These are phyloP conservation scores for Macrolepiota dolichaula DNA, from an alignment of 768 basidiomycete genomes.

Conservation along the genomic window DNA sequence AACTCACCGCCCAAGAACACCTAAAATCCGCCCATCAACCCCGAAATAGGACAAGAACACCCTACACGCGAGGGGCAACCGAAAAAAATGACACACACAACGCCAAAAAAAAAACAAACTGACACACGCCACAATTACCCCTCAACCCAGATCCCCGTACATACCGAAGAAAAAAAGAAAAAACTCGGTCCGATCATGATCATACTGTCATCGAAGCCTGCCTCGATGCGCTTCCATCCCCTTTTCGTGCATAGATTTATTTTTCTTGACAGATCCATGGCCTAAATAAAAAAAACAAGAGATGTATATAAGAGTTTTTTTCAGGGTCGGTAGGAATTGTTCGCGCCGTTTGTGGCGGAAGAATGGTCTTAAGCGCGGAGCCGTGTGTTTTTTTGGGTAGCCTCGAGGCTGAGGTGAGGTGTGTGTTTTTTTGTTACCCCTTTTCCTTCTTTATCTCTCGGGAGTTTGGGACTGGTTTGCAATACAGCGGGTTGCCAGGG, in stretches of 20 bases:
- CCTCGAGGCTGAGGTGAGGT: slow-evolving; percentile 5
- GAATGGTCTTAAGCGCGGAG: background rate
- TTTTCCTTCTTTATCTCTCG: background rate
- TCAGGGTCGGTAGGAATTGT: background rate
- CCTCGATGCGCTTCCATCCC: background rate
- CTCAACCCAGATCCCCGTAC: slow-evolving; percentile 10
- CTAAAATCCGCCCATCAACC: too few relatives aligned
- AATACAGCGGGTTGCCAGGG: too few relatives aligned
- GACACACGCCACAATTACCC: background rate
- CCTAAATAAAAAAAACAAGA: background rate
- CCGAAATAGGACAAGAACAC: too few relatives aligned
- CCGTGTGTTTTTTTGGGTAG: too few relatives aligned
- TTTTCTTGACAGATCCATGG: background rate
- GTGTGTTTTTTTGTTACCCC: background rate
- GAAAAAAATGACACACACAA: too few relatives aligned
- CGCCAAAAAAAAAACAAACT: background rate
- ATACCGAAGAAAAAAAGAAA: background rate
- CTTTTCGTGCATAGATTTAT: background rate
- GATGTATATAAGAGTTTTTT: background rate
- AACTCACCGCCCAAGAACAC: too few relatives aligned
- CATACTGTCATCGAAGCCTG: background rate
- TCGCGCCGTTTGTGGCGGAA: background rate
- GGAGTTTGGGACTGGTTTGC: background rate
- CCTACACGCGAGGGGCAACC: too few relatives aligned
- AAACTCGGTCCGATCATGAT: background rate